Evolutionary conservation across 306 rosid genomes (phyloP).

Genomic region (Trichosanthes truncata): DNA sequence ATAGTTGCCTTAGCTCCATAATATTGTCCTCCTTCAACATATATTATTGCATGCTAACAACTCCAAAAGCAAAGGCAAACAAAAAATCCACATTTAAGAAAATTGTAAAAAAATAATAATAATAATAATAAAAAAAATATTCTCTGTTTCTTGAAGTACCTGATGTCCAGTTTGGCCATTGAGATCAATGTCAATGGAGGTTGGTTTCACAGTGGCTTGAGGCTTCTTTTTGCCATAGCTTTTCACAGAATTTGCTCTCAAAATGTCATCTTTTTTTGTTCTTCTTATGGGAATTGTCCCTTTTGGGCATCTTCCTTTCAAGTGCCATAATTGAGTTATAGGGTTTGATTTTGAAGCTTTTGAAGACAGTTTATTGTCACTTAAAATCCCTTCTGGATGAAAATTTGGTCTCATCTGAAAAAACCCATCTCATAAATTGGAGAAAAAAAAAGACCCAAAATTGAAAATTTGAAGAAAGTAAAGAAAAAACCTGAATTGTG

Average conservation of each 20-base stretch:
- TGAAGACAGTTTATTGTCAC: conserved; percentile 42
- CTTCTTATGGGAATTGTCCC: conserved; percentile 84
- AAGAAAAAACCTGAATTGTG: conserved; percentile 45
- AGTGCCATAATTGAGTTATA: conserved; percentile 71
- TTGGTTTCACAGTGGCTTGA: conserved; percentile 54
- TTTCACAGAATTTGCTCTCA: conserved; percentile 73
- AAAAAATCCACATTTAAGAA: not conserved
- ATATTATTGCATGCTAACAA: conserved; percentile 82
- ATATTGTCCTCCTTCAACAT: conserved; percentile 82
- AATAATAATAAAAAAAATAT: too few relatives aligned
- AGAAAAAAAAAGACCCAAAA: not conserved
- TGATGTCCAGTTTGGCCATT: conserved; percentile 87
- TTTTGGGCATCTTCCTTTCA: conserved; percentile 68
- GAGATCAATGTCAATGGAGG: conserved; percentile 74
- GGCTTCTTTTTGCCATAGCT: conserved; percentile 86
- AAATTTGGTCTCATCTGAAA: conserved; percentile 61
- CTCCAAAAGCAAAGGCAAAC: conserved; percentile 11
- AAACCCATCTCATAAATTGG: not conserved
- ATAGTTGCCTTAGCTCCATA: conserved; percentile 95
- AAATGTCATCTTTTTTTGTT: conserved; percentile 63
- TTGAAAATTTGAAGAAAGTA: not conserved
- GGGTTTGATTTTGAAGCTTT: conserved; percentile 31
- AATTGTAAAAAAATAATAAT: not conserved
- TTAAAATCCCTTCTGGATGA: conserved; percentile 74
- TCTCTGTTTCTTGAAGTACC: conserved; percentile 29